These are phyloP conservation scores for Fremontodendron californicum DNA, from an alignment of 345 rosid genomes.

Conservation along the genomic window DNA sequence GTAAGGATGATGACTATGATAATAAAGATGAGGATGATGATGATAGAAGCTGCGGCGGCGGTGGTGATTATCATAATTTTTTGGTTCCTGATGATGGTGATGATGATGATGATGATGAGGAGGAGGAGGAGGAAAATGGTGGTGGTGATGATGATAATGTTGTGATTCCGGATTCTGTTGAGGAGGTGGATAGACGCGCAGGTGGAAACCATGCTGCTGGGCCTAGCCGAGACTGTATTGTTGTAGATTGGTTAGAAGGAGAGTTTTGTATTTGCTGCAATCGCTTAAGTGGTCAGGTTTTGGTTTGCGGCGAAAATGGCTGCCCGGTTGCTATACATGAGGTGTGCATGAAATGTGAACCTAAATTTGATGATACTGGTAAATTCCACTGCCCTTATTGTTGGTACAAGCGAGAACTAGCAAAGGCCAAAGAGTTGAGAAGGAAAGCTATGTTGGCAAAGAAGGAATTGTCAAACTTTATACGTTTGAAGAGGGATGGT, in stretches of 20 bases:
- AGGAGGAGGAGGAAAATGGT: neutral
- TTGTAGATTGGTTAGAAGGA: slow-evolving; percentile 15
- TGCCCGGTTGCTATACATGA: slow-evolving; percentile 7
- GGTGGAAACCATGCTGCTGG: neutral
- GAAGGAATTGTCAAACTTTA: slow-evolving; percentile 26
- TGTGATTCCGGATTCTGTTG: slow-evolving; percentile 1
- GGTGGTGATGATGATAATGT: neutral
- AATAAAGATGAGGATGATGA: neutral
- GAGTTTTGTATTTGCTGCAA: slow-evolving; percentile 32
- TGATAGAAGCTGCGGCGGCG: neutral
- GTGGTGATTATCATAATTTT: neutral
- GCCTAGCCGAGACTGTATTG: neutral
- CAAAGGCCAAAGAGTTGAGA: slow-evolving; percentile 23
- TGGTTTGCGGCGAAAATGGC: slow-evolving; percentile 4
- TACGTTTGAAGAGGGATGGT: neutral
- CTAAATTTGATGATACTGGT: slow-evolving; percentile 39
- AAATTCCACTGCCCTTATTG: slow-evolving; percentile 64
- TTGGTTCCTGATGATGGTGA: neutral
- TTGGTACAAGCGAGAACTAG: slow-evolving; percentile 40
- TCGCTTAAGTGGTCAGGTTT: neutral
- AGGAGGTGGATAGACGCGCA: neutral
- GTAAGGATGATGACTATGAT: neutral
- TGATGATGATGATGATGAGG: neutral
- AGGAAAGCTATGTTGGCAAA: slow-evolving; percentile 33
- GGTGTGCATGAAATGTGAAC: neutral